Conservation (phyloP, 441 rosid genomes). For the Capsella rubella region DNA sequence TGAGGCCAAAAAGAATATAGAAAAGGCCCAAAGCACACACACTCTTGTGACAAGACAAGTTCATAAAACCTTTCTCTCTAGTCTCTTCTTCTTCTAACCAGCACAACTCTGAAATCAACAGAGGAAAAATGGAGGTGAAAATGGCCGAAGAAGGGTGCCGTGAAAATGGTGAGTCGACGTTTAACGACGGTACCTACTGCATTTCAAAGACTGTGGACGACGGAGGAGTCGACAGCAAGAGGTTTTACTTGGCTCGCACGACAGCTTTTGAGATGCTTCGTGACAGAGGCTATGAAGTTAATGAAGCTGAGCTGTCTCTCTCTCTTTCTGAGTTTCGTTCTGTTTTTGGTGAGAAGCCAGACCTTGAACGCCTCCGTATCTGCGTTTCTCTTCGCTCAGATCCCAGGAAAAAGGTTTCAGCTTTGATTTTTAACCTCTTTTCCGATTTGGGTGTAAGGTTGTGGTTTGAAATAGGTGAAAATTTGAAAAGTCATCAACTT, state of each 20-base stretch:
- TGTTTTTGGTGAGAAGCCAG: conserved; percentile 42
- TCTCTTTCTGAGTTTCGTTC: conserved; percentile 50
- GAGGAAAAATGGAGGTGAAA: neutral
- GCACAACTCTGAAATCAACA: conserved; percentile 6
- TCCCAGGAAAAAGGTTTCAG: conserved; percentile 46
- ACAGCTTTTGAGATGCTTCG: conserved; percentile 53
- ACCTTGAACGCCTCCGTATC: conserved; percentile 48
- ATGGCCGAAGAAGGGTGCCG: neutral
- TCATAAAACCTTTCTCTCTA: conserved; percentile 16
- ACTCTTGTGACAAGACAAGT: neutral
- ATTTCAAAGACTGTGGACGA: conserved; percentile 36
- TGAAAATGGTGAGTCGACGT: conserved; percentile 18
- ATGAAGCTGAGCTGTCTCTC: conserved; percentile 40
- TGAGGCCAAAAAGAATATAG: neutral
- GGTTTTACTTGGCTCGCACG: conserved; percentile 56
- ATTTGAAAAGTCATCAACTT: conserved; percentile 3
- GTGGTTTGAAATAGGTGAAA: conserved; percentile 27
- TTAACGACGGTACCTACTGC: conserved; percentile 39
- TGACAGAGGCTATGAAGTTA: conserved; percentile 53
- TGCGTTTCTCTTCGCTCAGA: conserved; percentile 42
- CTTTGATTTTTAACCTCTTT: neutral
- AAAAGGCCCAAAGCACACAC: conserved; percentile 8
- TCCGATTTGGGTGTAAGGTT: neutral
- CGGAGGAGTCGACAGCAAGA: conserved; percentile 47
- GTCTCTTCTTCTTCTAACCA: conserved; percentile 5